Evolutionary conservation across 192 early-diverging fungal genomes (phyloP).

Genomic region (Backusella macrospora): DNA sequence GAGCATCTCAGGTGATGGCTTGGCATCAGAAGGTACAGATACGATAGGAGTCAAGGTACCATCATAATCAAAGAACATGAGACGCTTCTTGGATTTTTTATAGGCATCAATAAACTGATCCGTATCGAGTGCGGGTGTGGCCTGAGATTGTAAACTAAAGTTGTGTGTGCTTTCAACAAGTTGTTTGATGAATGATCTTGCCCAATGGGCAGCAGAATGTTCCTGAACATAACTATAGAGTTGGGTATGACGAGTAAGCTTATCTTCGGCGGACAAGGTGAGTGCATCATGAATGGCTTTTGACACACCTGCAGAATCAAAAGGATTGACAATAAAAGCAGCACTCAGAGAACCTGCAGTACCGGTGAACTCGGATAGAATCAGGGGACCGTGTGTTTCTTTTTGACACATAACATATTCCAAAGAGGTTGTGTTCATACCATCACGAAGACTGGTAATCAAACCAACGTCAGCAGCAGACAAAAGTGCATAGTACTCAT

Average conservation of each 20-base stretch:
- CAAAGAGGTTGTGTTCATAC: conserved; percentile 98
- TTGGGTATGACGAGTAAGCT: conserved; percentile 55
- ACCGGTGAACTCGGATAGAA: conserved; percentile 96
- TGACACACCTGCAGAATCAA: conserved; percentile 86
- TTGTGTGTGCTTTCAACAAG: conserved; percentile 57
- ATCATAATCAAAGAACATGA: conserved; percentile 96
- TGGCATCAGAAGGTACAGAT: conserved; percentile 81
- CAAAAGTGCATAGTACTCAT: conserved; percentile 96
- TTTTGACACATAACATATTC: conserved; percentile 94
- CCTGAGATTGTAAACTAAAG: conserved; percentile 45
- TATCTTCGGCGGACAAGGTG: conserved; percentile 64
- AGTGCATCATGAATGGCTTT: conserved; percentile 77
- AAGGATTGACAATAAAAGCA: conserved; percentile 85
- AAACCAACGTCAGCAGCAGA: conserved; percentile 93
- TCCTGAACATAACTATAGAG: conserved; percentile 77
- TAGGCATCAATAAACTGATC: conserved; percentile 52
- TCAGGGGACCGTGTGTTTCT: conserved; percentile 79
- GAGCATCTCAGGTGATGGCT: conserved; percentile 89
- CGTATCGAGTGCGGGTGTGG: conserved; percentile 48
- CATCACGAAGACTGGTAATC: conserved; percentile 94
- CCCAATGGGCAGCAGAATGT: conserved; percentile 91
- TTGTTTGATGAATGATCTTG: conserved; percentile 77
- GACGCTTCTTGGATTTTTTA: conserved; percentile 65
- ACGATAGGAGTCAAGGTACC: conserved; percentile 95
- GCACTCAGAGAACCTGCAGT: conserved; percentile 84